Conservation (phyloP, 495 filamentous ascomycete genomes). For the Saxophila tyrrhenica region DNA sequence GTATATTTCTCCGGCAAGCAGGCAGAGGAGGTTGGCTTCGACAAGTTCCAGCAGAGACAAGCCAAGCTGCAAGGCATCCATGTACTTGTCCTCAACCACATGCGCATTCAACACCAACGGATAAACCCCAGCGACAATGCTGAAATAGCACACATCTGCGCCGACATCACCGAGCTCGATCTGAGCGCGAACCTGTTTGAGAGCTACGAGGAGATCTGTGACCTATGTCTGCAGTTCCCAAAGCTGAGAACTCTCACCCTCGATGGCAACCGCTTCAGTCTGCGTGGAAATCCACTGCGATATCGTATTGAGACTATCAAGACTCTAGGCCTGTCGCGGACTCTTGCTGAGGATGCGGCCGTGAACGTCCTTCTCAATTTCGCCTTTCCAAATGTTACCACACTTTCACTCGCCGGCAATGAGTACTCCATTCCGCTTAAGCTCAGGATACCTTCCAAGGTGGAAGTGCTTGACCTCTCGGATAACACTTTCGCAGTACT, state of each 20-base stretch:
- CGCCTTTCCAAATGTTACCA: slow-evolving; percentile 47
- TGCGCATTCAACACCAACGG: slow-evolving; percentile 43
- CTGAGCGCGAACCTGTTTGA: slow-evolving; percentile 75
- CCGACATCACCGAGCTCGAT: slow-evolving; percentile 70
- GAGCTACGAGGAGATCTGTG: slow-evolving; percentile 48
- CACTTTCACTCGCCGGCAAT: slow-evolving; percentile 48
- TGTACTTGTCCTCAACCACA: slow-evolving; percentile 70
- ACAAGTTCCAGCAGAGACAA: slow-evolving; percentile 73
- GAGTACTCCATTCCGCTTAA: slow-evolving; percentile 26
- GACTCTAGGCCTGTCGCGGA: slow-evolving; percentile 64
- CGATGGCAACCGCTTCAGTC: slow-evolving; percentile 34
- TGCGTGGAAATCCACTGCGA: slow-evolving; percentile 8
- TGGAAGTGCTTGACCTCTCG: slow-evolving; percentile 58
- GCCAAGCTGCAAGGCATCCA: slow-evolving; percentile 65
- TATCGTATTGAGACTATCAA: slow-evolving; percentile 35
- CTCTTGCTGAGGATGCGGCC: slow-evolving; percentile 32
- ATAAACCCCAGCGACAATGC: slow-evolving; percentile 14
- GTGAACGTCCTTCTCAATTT: neutral
- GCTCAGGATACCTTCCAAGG: slow-evolving; percentile 30
- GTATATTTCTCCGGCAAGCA: slow-evolving; percentile 76
- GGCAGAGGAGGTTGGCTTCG: slow-evolving; percentile 90
- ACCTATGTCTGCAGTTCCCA: slow-evolving; percentile 57
- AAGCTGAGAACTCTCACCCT: slow-evolving; percentile 53
- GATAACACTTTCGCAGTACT: slow-evolving; percentile 61
- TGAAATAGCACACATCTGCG: slow-evolving; percentile 18